A percentile compares a stretch with the other conserved stretches of the same genome.
phyloP scores from a whole-genome alignment of 1,284 basidiomycete genomes.

The Fomitopsis betulina region DNA sequence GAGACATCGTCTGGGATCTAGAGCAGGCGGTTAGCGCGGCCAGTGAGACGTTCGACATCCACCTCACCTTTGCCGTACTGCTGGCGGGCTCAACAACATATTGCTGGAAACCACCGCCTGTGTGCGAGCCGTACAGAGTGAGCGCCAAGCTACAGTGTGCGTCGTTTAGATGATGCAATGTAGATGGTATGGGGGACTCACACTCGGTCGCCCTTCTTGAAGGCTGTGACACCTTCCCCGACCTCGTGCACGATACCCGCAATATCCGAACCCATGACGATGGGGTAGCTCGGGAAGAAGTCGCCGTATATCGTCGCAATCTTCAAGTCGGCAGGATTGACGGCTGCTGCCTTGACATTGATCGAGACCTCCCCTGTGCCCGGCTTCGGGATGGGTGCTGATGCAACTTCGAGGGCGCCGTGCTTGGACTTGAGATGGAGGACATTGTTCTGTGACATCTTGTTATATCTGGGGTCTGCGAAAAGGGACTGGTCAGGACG shows the following conservation, averaged over 20 bases:
- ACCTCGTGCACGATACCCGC: constrained; percentile 13
- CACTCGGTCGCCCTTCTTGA: constrained; percentile 11
- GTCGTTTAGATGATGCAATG: no score
- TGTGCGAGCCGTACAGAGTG: no score
- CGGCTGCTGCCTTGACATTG: constrained; percentile 33
- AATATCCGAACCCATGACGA: constrained; percentile 8
- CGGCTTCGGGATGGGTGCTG: constrained; percentile 22
- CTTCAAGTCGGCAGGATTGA: constrained; percentile 47
- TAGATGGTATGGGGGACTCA: background rate
- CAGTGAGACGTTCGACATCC: no score
- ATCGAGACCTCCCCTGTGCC: constrained; percentile 36
- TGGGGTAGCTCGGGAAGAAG: background rate
- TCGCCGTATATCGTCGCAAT: constrained; percentile 6
- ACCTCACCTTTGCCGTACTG: constrained; percentile 6
- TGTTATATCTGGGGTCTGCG: no score
- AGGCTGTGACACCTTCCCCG: constrained; percentile 9
- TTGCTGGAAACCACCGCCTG: constrained; percentile 7
- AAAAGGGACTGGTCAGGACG: no score
- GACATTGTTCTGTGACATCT: no score
- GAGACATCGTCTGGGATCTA: constrained; percentile 11
- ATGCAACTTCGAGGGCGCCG: constrained; percentile 18
- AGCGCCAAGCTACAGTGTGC: no score
- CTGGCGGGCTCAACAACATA: constrained; percentile 1
- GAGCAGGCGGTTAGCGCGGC: no score
- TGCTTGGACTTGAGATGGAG: no score